These are phyloP conservation scores for Henningerozyma blattae DNA, from an alignment of 805 yeast genomes.

Conservation along the genomic window DNA sequence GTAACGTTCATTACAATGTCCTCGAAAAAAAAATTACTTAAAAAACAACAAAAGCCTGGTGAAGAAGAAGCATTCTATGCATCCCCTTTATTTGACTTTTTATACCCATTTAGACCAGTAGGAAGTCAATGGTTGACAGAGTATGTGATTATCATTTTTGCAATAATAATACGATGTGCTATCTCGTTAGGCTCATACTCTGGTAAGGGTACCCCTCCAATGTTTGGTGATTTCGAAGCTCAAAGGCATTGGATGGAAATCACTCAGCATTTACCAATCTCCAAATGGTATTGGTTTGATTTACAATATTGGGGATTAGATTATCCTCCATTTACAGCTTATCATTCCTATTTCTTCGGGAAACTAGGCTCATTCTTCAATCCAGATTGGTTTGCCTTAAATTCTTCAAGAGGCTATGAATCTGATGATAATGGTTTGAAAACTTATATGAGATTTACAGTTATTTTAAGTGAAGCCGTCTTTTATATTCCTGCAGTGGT, in stretches of 20 bases:
- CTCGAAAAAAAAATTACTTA: no score
- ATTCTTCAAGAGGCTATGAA: constrained; percentile 68
- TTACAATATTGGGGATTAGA: constrained; percentile 92
- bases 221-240: constrained; percentile 94
- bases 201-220: constrained; percentile 60
- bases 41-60: background rate
- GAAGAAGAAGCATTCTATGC: constrained; percentile 29
- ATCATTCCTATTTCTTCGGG: constrained; percentile 76
- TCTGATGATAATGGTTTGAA: constrained; percentile 40
- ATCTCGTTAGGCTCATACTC: constrained; percentile 84
- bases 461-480: constrained; percentile 59
- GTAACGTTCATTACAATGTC: no score
- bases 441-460: constrained; percentile 76
- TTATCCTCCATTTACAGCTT: constrained; percentile 95
- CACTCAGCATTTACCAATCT: constrained; percentile 61
- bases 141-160: constrained; percentile 59
- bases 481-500: constrained; percentile 74
- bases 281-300: constrained; percentile 82
- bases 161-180: constrained; percentile 68
- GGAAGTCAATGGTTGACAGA: constrained; percentile 87
- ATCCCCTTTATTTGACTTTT: constrained; percentile 66
- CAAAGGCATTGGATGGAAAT: constrained; percentile 97
- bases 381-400: constrained; percentile 64
- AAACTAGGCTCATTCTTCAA: constrained; percentile 53
- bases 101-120: constrained; percentile 69